Evolutionary conservation across 2,329 filamentous ascomycete genomes (phyloP).

Genomic region (Fusarium sp.): DNA sequence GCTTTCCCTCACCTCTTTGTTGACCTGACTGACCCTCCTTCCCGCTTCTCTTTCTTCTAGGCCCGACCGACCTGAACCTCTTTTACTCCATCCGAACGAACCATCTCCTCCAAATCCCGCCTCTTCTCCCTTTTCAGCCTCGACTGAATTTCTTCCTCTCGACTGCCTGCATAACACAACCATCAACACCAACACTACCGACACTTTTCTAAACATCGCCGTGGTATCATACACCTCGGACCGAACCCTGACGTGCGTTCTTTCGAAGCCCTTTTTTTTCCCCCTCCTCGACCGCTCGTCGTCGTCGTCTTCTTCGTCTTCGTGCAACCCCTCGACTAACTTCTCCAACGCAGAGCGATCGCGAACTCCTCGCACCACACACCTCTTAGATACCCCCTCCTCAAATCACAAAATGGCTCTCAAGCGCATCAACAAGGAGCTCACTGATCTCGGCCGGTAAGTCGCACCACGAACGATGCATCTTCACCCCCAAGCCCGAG

Average conservation of each 20-base stretch:
- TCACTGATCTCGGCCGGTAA: slow-evolving; percentile 88
- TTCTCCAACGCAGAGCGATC: slow-evolving; percentile 34
- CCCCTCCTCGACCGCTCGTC: slow-evolving; percentile 23
- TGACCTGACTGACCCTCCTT: slow-evolving; percentile 40
- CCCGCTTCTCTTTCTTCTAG: slow-evolving; percentile 36
- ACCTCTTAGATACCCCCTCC: slow-evolving; percentile 41
- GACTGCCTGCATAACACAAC: slow-evolving; percentile 21
- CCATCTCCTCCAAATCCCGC: slow-evolving; percentile 44
- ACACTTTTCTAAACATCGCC: slow-evolving; percentile 8
- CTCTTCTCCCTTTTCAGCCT: slow-evolving; percentile 41
- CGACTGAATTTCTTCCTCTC: slow-evolving; percentile 40
- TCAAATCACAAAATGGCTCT: slow-evolving; percentile 72
- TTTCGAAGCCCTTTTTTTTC: slow-evolving; percentile 19
- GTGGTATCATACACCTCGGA: slow-evolving; percentile 28
- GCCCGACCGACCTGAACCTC: slow-evolving; percentile 9
- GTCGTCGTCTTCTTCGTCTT: background rate
- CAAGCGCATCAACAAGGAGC: slow-evolving; percentile 95
- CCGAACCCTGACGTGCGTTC: slow-evolving; percentile 44
- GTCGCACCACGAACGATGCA: slow-evolving; percentile 45
- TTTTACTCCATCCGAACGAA: slow-evolving; percentile 43
- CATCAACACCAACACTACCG: slow-evolving; percentile 17
- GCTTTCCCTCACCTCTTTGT: slow-evolving; percentile 43
- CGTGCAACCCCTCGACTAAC: slow-evolving; percentile 40
- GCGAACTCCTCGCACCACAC: slow-evolving; percentile 43
- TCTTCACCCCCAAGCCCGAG: slow-evolving; percentile 31